Evolutionary conservation across 257 asterid genomes (phyloP).

Genomic region (Solanum habrochaites): DNA sequence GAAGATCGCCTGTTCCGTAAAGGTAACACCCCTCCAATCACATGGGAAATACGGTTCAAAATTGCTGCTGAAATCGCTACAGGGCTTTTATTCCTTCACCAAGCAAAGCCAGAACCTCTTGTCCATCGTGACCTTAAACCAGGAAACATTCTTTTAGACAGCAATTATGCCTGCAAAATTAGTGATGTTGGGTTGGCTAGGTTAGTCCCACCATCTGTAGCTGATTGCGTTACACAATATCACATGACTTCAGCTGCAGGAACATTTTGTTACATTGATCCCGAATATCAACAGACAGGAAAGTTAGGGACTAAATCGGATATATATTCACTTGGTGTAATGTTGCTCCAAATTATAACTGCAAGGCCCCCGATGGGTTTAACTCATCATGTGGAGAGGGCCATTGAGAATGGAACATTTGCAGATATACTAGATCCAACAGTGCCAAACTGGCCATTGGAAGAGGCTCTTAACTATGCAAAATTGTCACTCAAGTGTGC

Average conservation of each 20-base stretch:
- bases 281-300: conserved; percentile 8
- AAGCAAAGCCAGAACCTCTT: conserved; percentile 12
- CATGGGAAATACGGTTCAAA: conserved; percentile 7
- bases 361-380: conserved; percentile 16
- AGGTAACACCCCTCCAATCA: conserved; percentile 5
- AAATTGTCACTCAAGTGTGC: conserved; percentile 14
- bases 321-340: conserved; percentile 7
- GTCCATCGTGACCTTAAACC: conserved; percentile 12
- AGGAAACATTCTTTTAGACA: conserved; percentile 9
- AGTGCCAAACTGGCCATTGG: conserved; percentile 15
- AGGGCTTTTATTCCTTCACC: conserved; percentile 7
- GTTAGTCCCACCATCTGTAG: conserved; percentile 12
- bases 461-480: conserved; percentile 9
- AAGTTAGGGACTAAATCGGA: conserved; percentile 9
- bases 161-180: conserved; percentile 2
- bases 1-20: not conserved
- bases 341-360: conserved; percentile 12
- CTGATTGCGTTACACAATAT: conserved; percentile 9
- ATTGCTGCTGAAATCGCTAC: conserved; percentile 7
- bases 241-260: conserved; percentile 16
- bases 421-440: conserved; percentile 11
- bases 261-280: conserved; percentile 11
- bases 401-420: conserved; percentile 9
- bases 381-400: conserved; percentile 9
- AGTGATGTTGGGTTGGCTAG: conserved; percentile 11